These are phyloP conservation scores for Trypanosoma scelopori DNA, from an alignment of 208 protist genomes.

Conservation along the genomic window DNA sequence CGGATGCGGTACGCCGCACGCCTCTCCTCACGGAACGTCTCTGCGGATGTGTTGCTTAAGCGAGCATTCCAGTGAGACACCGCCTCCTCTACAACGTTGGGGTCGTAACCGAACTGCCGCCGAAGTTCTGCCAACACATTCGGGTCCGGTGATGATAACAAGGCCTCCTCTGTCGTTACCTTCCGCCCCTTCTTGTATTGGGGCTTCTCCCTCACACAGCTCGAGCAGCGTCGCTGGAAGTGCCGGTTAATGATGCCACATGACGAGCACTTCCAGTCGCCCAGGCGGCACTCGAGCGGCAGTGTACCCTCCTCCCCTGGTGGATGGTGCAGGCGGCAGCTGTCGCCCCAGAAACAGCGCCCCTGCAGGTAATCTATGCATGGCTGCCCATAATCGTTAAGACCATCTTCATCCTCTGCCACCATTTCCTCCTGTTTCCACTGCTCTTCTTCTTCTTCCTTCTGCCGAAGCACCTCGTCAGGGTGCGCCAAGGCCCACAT, in stretches of 20 bases:
- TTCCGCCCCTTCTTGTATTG: conserved; percentile 83
- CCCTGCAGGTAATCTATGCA: conserved; percentile 93
- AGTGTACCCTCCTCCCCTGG: conserved; percentile 86
- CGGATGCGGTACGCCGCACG: conserved; percentile 77
- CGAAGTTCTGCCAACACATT: conserved; percentile 44
- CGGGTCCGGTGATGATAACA: conserved; percentile 73
- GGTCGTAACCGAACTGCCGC: conserved; percentile 90
- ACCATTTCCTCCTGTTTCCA: conserved; percentile 76
- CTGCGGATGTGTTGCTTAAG: conserved; percentile 33
- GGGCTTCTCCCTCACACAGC: conserved; percentile 88
- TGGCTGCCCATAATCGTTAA: conserved; percentile 90
- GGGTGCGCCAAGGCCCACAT: conserved; percentile 81
- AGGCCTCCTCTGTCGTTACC: conserved; percentile 58
- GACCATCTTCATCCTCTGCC: conserved; percentile 81
- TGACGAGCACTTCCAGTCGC: conserved; percentile 89
- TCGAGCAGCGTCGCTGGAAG: conserved; percentile 88
- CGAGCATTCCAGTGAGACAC: conserved; percentile 73
- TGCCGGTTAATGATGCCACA: conserved; percentile 92
- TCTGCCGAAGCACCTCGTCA: conserved; percentile 58
- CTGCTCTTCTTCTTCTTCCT: conserved; percentile 71
- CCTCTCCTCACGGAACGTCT: conserved; percentile 71
- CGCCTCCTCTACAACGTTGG: conserved; percentile 60
- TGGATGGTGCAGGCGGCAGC: conserved; percentile 81
- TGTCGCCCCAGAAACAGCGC: conserved; percentile 75
- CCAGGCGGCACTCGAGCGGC: conserved; percentile 82